Conservation (phyloP, 2,329 filamentous ascomycete species). For the Tolypocladium tundrense region DNA sequence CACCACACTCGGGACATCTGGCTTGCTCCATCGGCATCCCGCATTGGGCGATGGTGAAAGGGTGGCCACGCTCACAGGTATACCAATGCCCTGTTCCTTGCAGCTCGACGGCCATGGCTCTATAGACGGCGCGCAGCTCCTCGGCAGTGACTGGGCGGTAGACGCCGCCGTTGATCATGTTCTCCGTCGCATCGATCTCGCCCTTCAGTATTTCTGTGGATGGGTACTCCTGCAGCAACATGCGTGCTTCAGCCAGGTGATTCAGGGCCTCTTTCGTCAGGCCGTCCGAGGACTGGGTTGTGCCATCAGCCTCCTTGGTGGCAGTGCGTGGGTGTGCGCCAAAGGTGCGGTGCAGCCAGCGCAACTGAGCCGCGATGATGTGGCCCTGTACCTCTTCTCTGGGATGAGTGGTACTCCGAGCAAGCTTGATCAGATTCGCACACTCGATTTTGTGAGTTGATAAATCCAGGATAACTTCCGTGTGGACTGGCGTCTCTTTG, state of each 20-base stretch:
- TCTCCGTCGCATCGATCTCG: slow-evolving; percentile 35
- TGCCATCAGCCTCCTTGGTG: no score
- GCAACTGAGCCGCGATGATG: slow-evolving; percentile 38
- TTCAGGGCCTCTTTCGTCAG: slow-evolving; percentile 1
- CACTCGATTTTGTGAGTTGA: slow-evolving; percentile 26
- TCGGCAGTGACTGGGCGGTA: slow-evolving; percentile 36
- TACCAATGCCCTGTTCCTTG: slow-evolving; percentile 52
- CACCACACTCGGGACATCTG: slow-evolving; percentile 51
- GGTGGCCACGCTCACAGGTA: slow-evolving; percentile 43
- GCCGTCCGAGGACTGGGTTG: background rate
- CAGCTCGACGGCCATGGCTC: slow-evolving; percentile 41
- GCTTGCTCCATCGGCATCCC: slow-evolving; percentile 54
- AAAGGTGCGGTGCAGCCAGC: slow-evolving; percentile 20
- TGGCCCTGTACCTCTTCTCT: slow-evolving; percentile 39
- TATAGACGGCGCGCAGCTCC: slow-evolving; percentile 39
- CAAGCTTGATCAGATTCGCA: slow-evolving; percentile 25
- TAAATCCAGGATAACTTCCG: slow-evolving; percentile 14
- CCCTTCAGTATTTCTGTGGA: slow-evolving; percentile 23
- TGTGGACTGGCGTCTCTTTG: background rate
- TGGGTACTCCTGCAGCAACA: slow-evolving; percentile 7
- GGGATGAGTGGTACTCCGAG: slow-evolving; percentile 21
- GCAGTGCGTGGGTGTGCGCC: background rate
- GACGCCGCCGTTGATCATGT: slow-evolving; percentile 35
- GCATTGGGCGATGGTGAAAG: slow-evolving; percentile 56
- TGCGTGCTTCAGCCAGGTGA: slow-evolving; percentile 10